phyloP scores from a whole-genome alignment of 768 basidiomycete species.

The Lactarius deliciosus region DNA sequence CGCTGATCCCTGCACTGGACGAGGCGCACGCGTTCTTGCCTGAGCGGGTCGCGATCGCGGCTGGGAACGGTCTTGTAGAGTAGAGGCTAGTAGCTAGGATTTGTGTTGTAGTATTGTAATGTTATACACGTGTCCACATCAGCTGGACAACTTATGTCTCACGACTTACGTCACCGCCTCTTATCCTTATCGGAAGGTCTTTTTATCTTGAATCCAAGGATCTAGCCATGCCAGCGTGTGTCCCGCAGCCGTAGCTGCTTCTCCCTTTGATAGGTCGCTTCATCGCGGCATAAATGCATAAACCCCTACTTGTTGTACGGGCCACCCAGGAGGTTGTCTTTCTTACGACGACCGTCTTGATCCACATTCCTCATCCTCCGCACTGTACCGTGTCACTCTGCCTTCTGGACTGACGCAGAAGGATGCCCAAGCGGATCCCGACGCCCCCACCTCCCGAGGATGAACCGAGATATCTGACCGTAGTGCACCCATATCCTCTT shows the following conservation, averaged over 20 bases:
- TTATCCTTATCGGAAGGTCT: background rate
- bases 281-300: rapidly evolving
- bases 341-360: too few species aligned
- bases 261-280: background rate
- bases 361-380: background rate
- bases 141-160: too few species aligned
- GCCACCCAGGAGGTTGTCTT: too few species aligned
- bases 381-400: background rate
- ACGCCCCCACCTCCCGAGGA: slow-evolving; percentile 47
- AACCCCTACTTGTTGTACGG: background rate
- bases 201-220: background rate
- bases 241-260: background rate
- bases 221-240: background rate
- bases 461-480: slow-evolving; percentile 46
- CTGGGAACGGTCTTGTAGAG: too few species aligned
- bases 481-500: slow-evolving; percentile 46
- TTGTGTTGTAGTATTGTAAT: background rate
- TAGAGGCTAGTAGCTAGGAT: background rate
- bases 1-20: slow-evolving; percentile 20
- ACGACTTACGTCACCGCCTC: background rate
- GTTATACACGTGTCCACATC: background rate
- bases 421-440: slow-evolving; percentile 44
- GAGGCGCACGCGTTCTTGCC: slow-evolving; percentile 25
- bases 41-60: slow-evolving; percentile 23
- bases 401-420: background rate